Evolutionary conservation across 2,329 filamentous ascomycete species (phyloP).

Genomic region (Penicillium sp.): DNA sequence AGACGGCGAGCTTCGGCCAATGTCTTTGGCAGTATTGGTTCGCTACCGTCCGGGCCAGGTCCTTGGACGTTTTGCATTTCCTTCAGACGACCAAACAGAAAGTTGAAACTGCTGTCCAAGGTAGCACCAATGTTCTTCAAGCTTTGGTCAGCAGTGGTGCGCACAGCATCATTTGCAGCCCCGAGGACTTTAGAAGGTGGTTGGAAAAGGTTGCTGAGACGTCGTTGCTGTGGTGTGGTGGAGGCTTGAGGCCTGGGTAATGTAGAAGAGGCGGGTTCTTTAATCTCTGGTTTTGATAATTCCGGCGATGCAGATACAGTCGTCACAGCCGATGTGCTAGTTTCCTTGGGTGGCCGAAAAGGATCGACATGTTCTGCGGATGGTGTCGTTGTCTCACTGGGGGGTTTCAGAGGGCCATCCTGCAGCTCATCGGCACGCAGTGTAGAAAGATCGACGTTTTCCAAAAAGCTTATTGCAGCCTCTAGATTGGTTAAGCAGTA

Average conservation of each 20-base stretch:
- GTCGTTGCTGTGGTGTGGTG: conserved; percentile 54
- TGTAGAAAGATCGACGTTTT: conserved; percentile 88
- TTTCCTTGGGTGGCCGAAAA: conserved; percentile 20
- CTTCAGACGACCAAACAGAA: conserved; percentile 77
- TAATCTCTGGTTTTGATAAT: conserved; percentile 21
- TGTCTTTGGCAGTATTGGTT: conserved; percentile 65
- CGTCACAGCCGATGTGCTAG: conserved; percentile 23
- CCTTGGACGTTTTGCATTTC: conserved; percentile 51
- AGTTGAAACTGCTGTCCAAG: conserved; percentile 85
- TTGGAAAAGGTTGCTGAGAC: conserved; percentile 77
- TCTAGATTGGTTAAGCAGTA: conserved; percentile 96
- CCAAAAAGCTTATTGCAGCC: conserved; percentile 84
- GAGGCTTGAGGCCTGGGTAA: conserved; percentile 26
- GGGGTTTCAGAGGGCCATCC: conserved; percentile 55
- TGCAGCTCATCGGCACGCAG: conserved; percentile 69
- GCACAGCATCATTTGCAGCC: conserved; percentile 72
- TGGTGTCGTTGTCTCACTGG: conserved; percentile 27
- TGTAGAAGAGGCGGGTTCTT: conserved; percentile 28
- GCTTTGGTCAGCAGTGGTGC: conserved; percentile 81
- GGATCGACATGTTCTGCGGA: conserved; percentile 22
- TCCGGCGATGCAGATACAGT: conserved; percentile 26
- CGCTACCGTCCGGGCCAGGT: conserved; percentile 32
- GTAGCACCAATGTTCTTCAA: conserved; percentile 87
- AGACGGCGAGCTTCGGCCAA: conserved; percentile 86
- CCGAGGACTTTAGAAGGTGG: conserved; percentile 72